Evolutionary conservation across 1,139 yeast genomes (phyloP).

Genomic region (Nakaseomyces sp.): DNA sequence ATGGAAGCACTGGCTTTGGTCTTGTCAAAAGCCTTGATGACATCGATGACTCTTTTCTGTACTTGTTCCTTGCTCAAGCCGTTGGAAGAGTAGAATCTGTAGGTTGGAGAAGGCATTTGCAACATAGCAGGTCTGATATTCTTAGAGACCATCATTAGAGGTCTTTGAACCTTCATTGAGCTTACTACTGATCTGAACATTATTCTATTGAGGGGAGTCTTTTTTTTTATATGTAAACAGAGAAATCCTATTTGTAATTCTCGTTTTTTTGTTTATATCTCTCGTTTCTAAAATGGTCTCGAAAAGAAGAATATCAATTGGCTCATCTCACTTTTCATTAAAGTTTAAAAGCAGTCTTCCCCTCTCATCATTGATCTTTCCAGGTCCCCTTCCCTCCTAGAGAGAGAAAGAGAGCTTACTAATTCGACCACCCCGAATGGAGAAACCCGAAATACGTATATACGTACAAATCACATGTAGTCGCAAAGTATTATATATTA

Average conservation of each 20-base stretch:
- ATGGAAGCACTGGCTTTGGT: conserved; percentile 24
- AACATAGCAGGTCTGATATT: conserved; percentile 1
- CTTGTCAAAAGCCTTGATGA: conserved; percentile 28
- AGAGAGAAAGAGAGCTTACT: too few species aligned
- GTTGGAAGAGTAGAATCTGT: conserved; percentile 6
- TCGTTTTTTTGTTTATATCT: too few species aligned
- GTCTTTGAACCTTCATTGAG: neutral
- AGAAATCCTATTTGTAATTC: too few species aligned
- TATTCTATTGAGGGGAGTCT: too few species aligned
- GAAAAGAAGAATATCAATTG: too few species aligned
- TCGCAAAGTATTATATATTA: too few species aligned
- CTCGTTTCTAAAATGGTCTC: neutral
- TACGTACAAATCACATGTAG: too few species aligned
- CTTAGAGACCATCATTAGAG: neutral
- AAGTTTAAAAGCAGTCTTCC: too few species aligned
- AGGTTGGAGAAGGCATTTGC: neutral
- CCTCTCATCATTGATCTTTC: neutral
- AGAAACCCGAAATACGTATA: too few species aligned
- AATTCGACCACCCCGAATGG: too few species aligned
- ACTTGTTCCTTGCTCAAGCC: conserved; percentile 5
- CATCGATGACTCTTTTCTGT: conserved; percentile 15
- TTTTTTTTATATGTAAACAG: too few species aligned
- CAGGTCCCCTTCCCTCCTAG: neutral
- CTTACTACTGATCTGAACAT: conserved; percentile 5
- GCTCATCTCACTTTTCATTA: too few species aligned